Percentiles rank a stretch among this genome's conserved stretches.
Conservation (phyloP, 768 basidiomycete species). For the Lyophyllum atratum region DNA sequence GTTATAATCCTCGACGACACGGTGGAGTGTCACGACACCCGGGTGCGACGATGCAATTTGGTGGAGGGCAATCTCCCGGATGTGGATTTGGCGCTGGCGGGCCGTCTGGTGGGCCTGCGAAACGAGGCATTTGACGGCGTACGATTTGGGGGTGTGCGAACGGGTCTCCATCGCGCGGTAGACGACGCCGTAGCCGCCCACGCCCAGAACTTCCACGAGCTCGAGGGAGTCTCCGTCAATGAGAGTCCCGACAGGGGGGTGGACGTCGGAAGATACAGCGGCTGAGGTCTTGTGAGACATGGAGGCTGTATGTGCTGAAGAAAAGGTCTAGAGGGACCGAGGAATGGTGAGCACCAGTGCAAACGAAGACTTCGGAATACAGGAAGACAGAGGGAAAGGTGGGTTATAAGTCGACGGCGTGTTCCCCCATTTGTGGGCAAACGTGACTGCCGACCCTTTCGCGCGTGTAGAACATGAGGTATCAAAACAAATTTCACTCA, state of each 20-base stretch:
- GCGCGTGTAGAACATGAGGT: slow-evolving; percentile 86
- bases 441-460: slow-evolving; percentile 43
- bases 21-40: slow-evolving; percentile 86
- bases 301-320: slow-evolving; percentile 28
- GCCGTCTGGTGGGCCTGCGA: slow-evolving; percentile 47
- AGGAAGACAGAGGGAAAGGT: slow-evolving; percentile 25
- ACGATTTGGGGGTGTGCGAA: slow-evolving; percentile 57
- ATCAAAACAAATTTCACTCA: slow-evolving; percentile 50
- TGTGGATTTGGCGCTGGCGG: slow-evolving; percentile 77
- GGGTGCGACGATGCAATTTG: slow-evolving; percentile 74
- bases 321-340: slow-evolving; percentile 23
- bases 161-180: slow-evolving; percentile 80
- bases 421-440: slow-evolving; percentile 22
- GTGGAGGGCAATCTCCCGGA: slow-evolving; percentile 86
- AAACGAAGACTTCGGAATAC: slow-evolving; percentile 44
- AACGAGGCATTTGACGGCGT: slow-evolving; percentile 91
- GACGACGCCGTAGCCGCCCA: slow-evolving; percentile 95
- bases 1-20: slow-evolving; percentile 80
- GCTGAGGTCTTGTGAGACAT: slow-evolving; percentile 65
- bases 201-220: slow-evolving; percentile 85
- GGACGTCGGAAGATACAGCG: slow-evolving; percentile 71
- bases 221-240: slow-evolving; percentile 86
- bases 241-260: slow-evolving; percentile 70
- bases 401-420: slow-evolving; percentile 21
- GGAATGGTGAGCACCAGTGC: slow-evolving; percentile 46